phyloP scores from a whole-genome alignment of 2,329 filamentous ascomycete genomes.

The Paraphaeosphaeria sporulosa region DNA sequence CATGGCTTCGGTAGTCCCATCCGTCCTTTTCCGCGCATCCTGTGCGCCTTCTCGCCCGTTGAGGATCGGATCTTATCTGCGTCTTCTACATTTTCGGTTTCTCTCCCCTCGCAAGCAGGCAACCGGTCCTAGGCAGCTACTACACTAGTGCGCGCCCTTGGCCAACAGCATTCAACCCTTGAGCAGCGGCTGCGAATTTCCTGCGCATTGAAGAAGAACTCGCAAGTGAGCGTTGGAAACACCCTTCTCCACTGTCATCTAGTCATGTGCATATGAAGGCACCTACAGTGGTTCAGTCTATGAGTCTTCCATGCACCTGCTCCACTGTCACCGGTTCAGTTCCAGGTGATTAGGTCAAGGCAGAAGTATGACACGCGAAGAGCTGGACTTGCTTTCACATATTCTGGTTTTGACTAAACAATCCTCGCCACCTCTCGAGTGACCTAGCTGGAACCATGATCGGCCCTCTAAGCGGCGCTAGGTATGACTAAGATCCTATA shows the following conservation, averaged over 20 bases:
- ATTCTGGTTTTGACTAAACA: slow-evolving; percentile 21
- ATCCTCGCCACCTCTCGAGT: slow-evolving; percentile 17
- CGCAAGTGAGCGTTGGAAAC: slow-evolving; percentile 23
- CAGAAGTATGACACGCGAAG: slow-evolving; percentile 32
- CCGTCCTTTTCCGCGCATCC: not conserved
- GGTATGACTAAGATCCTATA: slow-evolving; percentile 19
- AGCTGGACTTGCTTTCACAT: slow-evolving; percentile 23
- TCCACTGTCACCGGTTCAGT: slow-evolving; percentile 49
- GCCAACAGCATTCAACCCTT: slow-evolving; percentile 26
- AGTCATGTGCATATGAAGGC: slow-evolving; percentile 26
- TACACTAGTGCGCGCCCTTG: slow-evolving; percentile 21
- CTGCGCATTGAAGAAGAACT: slow-evolving; percentile 17
- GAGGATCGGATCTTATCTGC: not conserved
- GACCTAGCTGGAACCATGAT: slow-evolving; percentile 23
- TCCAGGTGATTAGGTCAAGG: slow-evolving; percentile 34
- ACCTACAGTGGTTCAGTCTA: not conserved
- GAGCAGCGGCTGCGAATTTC: slow-evolving; percentile 35
- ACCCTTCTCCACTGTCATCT: slow-evolving; percentile 28
- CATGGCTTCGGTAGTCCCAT: not conserved
- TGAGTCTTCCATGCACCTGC: not conserved
- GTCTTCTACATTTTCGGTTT: not conserved
- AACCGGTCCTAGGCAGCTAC: slow-evolving; percentile 38
- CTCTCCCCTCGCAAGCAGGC: slow-evolving; percentile 22
- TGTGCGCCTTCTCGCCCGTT: not conserved
- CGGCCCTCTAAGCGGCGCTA: slow-evolving; percentile 23